A percentile compares a stretch with the other conserved stretches of the same genome.
phyloP scores from a whole-genome alignment of 2,329 filamentous ascomycete genomes.

The Fusarium fujikuroi region DNA sequence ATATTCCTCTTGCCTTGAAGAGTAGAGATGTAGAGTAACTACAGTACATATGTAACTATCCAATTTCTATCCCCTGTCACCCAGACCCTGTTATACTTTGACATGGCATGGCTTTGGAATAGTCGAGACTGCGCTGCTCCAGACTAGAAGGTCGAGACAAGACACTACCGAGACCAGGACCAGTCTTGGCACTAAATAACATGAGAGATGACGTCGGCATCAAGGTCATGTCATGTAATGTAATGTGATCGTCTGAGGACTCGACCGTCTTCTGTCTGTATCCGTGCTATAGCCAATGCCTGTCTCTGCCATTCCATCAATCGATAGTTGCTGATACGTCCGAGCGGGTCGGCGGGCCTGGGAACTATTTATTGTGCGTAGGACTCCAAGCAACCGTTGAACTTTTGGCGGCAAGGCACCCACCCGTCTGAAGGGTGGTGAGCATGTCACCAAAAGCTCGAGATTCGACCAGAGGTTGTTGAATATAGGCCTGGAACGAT shows the following conservation, averaged over 20 bases:
- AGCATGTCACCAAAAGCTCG: background rate
- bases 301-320: background rate
- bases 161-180: conserved; percentile 29
- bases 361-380: background rate
- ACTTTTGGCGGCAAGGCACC: background rate
- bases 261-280: background rate
- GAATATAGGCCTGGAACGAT: conserved; percentile 2
- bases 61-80: conserved; percentile 19
- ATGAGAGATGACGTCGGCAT: conserved; percentile 29
- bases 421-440: background rate
- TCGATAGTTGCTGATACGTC: background rate
- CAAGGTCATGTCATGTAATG: conserved; percentile 1
- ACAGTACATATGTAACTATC: background rate
- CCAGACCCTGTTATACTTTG: conserved; percentile 15
- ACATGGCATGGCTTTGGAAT: conserved; percentile 22
- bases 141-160: conserved; percentile 33
- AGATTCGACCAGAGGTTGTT: background rate
- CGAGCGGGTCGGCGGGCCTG: background rate
- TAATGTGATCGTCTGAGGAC: background rate
- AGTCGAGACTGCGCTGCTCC: conserved; percentile 25
- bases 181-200: conserved; percentile 9
- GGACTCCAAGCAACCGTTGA: background rate
- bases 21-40: background rate
- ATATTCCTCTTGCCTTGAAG: background rate
- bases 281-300: background rate